Evolutionary conservation across 306 rosid genomes (phyloP), one percentile per base, ranked within the genome.

Genomic region (Trifolium repens): DNA sequence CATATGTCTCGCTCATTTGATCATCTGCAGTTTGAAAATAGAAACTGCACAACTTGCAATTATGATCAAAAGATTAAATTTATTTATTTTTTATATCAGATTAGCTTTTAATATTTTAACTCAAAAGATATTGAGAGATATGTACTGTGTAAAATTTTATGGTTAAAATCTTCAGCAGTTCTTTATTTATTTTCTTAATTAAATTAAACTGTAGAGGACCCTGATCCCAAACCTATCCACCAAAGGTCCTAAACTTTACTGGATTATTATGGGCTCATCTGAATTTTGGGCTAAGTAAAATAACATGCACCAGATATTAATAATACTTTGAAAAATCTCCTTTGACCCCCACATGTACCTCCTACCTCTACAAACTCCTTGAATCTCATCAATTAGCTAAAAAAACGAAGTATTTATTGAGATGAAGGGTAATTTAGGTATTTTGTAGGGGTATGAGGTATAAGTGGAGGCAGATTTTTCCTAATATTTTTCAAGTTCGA

Each of bases 211-310:
- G 12, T 62, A 35, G 46, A n/a, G 46, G 26, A 15, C 3, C 13
- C 12, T n/a, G 26, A 62, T 35, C 43, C 4, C 43, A 62, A 75
- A 35, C 72, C 27, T 66, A 58, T 62, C 50, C 72, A 17, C 49
- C 15, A n/a, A 24, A 54, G 77, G 14, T 24, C 19, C 46, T 19
- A 35, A 47, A 47, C 16, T 58, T 67, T 22, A 69, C 47, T 69
- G 42, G 30, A 69, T 32, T 76, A 15, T 68, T 76, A 15, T 68
- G 69, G 24, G 24, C 60, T 66, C 15, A 35, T 19, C 26, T 76
- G 71, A 40, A 46, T 16, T 16, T 68, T 61, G 67, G 49, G 46
- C 7, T 47, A 24, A 57, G 54, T 47, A 52, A 34, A 69, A 42
- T 46, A 46, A 44, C 54, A 68, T 44, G 46, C 22, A 22, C 57